phyloP scores from a whole-genome alignment of 2,329 filamentous ascomycete genomes.

The Corynespora cassiicola region DNA sequence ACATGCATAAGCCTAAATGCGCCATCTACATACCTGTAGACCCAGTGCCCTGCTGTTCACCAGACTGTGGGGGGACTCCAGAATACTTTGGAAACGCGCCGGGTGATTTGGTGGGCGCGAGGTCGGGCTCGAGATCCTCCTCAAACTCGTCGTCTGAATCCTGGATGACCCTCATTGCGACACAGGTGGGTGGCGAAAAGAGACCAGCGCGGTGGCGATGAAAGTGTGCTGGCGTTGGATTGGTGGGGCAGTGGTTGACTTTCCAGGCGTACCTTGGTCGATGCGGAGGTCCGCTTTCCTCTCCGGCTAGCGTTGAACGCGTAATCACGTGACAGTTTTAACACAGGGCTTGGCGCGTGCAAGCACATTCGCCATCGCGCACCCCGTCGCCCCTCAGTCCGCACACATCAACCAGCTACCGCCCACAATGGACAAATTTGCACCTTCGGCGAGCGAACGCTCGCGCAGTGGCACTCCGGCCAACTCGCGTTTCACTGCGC shows the following conservation, averaged over 20 bases:
- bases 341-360: slow-evolving; percentile 1
- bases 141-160: slow-evolving; percentile 46
- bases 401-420: neutral
- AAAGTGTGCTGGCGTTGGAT: too few species aligned
- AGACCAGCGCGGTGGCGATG: too few species aligned
- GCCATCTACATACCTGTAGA: slow-evolving; percentile 39
- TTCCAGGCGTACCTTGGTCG: slow-evolving; percentile 1
- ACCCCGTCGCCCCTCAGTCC: neutral
- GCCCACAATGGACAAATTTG: slow-evolving; percentile 37
- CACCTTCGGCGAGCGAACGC: slow-evolving; percentile 22
- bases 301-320: slow-evolving; percentile 17
- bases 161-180: slow-evolving; percentile 38
- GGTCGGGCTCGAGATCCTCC: slow-evolving; percentile 31
- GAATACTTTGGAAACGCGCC: slow-evolving; percentile 22
- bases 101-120: slow-evolving; percentile 13
- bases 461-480: slow-evolving; percentile 31
- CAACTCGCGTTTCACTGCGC: slow-evolving; percentile 72
- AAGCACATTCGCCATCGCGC: neutral
- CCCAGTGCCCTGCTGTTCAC: slow-evolving; percentile 27
- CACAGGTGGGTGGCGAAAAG: neutral
- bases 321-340: slow-evolving; percentile 24
- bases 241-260: slow-evolving; percentile 1
- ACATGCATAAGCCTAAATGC: too few species aligned
- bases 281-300: neutral
- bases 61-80: slow-evolving; percentile 11